phyloP scores from a whole-genome alignment of 768 basidiomycete species.

The Phylloporus sp. region DNA sequence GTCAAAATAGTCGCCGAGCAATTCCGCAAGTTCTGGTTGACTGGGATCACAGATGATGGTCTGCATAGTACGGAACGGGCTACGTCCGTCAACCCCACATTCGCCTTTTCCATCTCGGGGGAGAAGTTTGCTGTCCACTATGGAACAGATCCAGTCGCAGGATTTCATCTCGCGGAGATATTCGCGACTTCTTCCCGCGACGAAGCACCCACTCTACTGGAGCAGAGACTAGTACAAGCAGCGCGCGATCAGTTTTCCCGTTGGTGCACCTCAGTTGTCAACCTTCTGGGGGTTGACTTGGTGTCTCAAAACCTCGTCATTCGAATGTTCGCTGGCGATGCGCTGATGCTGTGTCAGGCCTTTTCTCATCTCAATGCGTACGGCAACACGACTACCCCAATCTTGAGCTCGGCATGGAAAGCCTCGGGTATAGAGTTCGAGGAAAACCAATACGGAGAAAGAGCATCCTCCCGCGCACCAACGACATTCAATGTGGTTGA shows the following conservation, averaged over 20 bases:
- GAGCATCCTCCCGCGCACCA: constrained; percentile 18
- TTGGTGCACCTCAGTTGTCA: constrained; percentile 26
- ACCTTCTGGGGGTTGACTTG: constrained; percentile 1
- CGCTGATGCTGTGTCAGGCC: constrained; percentile 26
- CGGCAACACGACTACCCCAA: constrained; percentile 12
- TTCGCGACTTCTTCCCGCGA: constrained; percentile 9
- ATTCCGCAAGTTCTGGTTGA: constrained; percentile 25
- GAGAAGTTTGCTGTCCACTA: constrained; percentile 28
- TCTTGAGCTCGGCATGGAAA: constrained; percentile 24
- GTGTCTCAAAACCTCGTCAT: constrained; percentile 14
- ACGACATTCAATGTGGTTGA: constrained; percentile 32
- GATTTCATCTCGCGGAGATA: constrained; percentile 32
- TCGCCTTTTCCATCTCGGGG: constrained; percentile 22
- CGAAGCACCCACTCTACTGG: constrained; percentile 7
- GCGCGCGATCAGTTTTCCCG: constrained; percentile 21
- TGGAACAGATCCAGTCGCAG: constrained; percentile 27
- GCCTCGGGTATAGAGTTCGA: constrained; percentile 21
- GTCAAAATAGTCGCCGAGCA: constrained; percentile 9
- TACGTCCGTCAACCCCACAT: constrained; percentile 28
- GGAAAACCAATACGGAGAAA: constrained; percentile 15
- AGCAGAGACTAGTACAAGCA: constrained; percentile 16
- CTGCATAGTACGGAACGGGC: constrained; percentile 9
- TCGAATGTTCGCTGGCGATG: constrained; percentile 31
- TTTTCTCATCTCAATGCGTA: constrained; percentile 10
- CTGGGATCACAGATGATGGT: constrained; percentile 26